phyloP scores from a whole-genome alignment of 768 basidiomycete genomes.

The Tephrocybe sp. region DNA sequence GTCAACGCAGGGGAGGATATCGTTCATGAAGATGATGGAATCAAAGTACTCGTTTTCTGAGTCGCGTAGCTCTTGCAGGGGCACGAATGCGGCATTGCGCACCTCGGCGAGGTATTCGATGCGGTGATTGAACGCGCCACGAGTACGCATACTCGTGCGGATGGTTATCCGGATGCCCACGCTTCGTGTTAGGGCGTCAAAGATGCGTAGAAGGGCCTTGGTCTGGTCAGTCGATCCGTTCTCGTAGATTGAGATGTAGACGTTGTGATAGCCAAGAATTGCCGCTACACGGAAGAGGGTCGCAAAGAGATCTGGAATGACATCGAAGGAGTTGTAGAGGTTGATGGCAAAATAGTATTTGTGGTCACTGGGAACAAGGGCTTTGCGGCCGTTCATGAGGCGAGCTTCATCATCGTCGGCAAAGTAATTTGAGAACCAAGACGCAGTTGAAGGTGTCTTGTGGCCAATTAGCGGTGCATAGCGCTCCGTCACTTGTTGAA shows the following conservation, averaged over 20 bases:
- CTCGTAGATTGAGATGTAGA: constrained; percentile 98
- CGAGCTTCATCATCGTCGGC: constrained; percentile 37
- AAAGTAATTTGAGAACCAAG: constrained; percentile 63
- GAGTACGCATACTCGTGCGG: constrained; percentile 85
- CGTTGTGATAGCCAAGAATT: constrained; percentile 95
- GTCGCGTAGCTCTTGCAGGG: constrained; percentile 91
- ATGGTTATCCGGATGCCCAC: constrained; percentile 94
- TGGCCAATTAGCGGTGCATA: constrained; percentile 85
- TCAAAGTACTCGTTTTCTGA: constrained; percentile 93
- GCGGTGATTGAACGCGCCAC: constrained; percentile 97
- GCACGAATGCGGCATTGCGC: constrained; percentile 96
- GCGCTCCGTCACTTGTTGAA: constrained; percentile 79
- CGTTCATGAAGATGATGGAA: constrained; percentile 98
- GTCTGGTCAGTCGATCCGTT: constrained; percentile 99
- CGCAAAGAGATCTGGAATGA: constrained; percentile 96
- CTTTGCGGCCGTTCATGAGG: constrained; percentile 25
- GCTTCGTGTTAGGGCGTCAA: constrained; percentile 85
- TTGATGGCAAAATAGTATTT: constrained; percentile 99
- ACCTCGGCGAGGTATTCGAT: constrained; percentile 99
- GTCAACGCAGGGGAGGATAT: constrained; percentile 96
- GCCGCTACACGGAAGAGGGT: constrained; percentile 92
- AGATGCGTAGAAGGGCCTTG: constrained; percentile 92
- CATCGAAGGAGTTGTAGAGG: constrained; percentile 98
- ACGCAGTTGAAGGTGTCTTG: constrained; percentile 50
- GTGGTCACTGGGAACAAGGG: constrained; percentile 60